Evolutionary conservation across 2,329 filamentous ascomycete species (phyloP).

Genomic region (Clarireedia homoeocarpa): DNA sequence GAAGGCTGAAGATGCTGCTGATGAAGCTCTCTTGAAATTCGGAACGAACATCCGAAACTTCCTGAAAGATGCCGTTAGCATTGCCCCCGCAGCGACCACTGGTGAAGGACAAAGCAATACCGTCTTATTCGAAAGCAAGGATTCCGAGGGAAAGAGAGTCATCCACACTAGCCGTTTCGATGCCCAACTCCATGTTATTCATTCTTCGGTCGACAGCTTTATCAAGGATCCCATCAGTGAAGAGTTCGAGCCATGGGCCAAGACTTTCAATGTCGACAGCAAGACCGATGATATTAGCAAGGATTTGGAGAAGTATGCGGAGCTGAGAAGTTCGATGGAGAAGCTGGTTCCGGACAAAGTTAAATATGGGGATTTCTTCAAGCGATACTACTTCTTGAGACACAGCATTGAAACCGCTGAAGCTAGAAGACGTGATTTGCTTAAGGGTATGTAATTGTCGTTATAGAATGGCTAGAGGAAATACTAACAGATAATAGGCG

Average conservation of each 20-base stretch:
- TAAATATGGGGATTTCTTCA: conserved; percentile 88
- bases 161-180: conserved; percentile 94
- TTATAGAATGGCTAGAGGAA: background rate
- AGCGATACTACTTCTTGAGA: conserved; percentile 87
- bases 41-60: conserved; percentile 86
- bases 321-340: conserved; percentile 86
- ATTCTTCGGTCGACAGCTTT: conserved; percentile 77
- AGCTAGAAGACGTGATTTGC: conserved; percentile 74
- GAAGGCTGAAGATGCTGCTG: conserved; percentile 87
- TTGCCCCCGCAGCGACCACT: conserved; percentile 61
- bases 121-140: conserved; percentile 89
- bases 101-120: conserved; percentile 44
- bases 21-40: conserved; percentile 88
- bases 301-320: conserved; percentile 79
- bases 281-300: conserved; percentile 77
- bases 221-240: conserved; percentile 68
- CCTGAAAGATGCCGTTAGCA: conserved; percentile 80
- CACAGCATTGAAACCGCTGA: conserved; percentile 93
- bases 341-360: conserved; percentile 88
- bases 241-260: conserved; percentile 67
- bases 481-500: conserved; percentile 15
- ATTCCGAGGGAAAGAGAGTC: conserved; percentile 80
- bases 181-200: conserved; percentile 91
- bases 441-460: conserved; percentile 63
- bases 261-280: conserved; percentile 68